These are phyloP conservation scores for Candida buenavistaensis DNA, from an alignment of 1,139 yeast genomes.

Conservation along the genomic window DNA sequence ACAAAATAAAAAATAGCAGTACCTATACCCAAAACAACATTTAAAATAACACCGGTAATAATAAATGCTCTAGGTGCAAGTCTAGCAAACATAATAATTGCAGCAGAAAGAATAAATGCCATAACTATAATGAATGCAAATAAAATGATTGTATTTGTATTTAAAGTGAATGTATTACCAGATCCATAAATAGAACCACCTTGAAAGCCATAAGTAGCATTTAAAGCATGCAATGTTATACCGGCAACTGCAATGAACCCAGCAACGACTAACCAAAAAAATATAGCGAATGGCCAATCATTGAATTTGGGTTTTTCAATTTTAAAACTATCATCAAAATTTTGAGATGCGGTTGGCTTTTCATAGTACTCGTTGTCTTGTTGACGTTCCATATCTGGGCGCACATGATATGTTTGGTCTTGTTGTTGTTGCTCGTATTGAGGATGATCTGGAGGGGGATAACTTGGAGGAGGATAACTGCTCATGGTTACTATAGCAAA, in stretches of 20 bases:
- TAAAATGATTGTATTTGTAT: constrained; percentile 72
- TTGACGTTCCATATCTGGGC: constrained; percentile 30
- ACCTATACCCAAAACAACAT: constrained; percentile 69
- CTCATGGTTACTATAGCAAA: background rate
- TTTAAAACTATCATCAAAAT: constrained; percentile 67
- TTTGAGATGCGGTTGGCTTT: constrained; percentile 34
- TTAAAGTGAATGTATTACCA: constrained; percentile 56
- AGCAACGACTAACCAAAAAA: constrained; percentile 59
- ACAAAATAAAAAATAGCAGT: constrained; percentile 73
- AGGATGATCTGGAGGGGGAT: constrained; percentile 8
- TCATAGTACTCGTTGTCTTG: constrained; percentile 23
- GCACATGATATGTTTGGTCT: constrained; percentile 13
- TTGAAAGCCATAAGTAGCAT: constrained; percentile 50
- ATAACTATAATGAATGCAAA: constrained; percentile 66
- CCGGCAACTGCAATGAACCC: constrained; percentile 77
- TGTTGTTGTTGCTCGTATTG: constrained; percentile 10
- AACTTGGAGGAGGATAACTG: constrained; percentile 9
- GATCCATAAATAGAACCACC: constrained; percentile 69
- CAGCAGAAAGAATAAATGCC: constrained; percentile 57
- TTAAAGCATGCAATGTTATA: constrained; percentile 65
- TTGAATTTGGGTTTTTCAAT: constrained; percentile 65
- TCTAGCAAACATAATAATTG: constrained; percentile 62
- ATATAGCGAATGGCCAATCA: constrained; percentile 70
- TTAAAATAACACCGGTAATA: constrained; percentile 64
- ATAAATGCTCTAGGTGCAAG: constrained; percentile 68